A percentile compares a stretch with the other conserved stretches of the same genome.
phyloP scores from a whole-genome alignment of 441 rosid species.

The Brassica balearica region DNA sequence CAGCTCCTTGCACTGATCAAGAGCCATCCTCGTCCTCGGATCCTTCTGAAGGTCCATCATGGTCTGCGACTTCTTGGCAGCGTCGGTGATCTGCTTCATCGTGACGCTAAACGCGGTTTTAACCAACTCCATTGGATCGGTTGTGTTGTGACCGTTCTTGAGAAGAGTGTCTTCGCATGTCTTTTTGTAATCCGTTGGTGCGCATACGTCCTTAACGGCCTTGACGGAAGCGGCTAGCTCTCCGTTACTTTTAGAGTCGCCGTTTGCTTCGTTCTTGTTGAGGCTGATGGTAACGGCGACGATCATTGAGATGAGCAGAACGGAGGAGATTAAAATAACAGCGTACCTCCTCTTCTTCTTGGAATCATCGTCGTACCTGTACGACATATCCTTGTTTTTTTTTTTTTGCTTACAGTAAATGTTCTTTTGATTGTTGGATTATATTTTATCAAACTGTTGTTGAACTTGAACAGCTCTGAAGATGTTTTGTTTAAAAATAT shows the following conservation, averaged over 20 bases:
- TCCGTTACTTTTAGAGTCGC: not conserved
- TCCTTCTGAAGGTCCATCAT: conserved; percentile 61
- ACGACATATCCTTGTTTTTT: conserved; percentile 39
- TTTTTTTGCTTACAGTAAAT: too few species aligned
- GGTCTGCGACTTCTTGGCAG: conserved; percentile 53
- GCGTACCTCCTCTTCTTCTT: conserved; percentile 53
- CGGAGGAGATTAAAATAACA: conserved; percentile 48
- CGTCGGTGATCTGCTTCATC: conserved; percentile 50
- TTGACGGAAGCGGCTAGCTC: conserved; percentile 51
- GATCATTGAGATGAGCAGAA: conserved; percentile 63
- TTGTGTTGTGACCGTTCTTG: conserved; percentile 48
- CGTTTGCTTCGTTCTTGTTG: not conserved
- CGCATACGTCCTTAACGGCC: conserved; percentile 72
- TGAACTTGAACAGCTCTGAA: conserved; percentile 43
- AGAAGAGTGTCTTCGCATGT: conserved; percentile 61
- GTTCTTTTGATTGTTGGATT: not conserved
- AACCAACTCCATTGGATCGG: conserved; percentile 70
- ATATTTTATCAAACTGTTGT: not conserved
- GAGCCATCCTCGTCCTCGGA: conserved; percentile 61
- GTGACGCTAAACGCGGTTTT: conserved; percentile 59
- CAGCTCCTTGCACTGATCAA: conserved; percentile 67
- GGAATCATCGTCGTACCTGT: conserved; percentile 40
- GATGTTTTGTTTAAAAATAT: not conserved
- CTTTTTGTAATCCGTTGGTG: conserved; percentile 59
- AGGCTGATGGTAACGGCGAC: conserved; percentile 53